A percentile compares a stretch with the other conserved stretches of the same genome.
phyloP scores from a whole-genome alignment of 768 basidiomycete species.

The Macrolepiota dolichaula region DNA sequence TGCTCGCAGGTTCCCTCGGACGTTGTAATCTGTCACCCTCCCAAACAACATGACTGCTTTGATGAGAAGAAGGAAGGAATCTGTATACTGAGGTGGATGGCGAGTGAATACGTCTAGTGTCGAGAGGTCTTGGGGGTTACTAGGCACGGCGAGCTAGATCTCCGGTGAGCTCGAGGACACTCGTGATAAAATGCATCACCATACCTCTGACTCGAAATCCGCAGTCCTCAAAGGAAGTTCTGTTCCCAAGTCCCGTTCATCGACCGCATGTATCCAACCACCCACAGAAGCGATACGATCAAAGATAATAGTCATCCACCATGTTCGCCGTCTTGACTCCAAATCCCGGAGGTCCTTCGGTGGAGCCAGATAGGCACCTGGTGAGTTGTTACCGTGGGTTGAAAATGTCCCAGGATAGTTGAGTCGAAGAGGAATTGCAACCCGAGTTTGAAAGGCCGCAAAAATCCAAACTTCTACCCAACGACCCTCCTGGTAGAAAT shows the following conservation, averaged over 20 bases:
- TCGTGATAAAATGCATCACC: conserved; percentile 13
- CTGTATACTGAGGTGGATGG: conserved; percentile 76
- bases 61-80: conserved; percentile 77
- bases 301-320: conserved; percentile 91
- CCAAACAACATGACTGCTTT: conserved; percentile 86
- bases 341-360: conserved; percentile 74
- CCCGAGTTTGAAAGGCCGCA: conserved; percentile 80
- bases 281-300: conserved; percentile 80
- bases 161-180: neutral
- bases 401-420: conserved; percentile 87
- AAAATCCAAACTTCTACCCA: conserved; percentile 94
- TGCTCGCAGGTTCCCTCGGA: conserved; percentile 67
- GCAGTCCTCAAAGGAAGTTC: conserved; percentile 73
- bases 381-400: conserved; percentile 61
- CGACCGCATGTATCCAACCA: conserved; percentile 84
- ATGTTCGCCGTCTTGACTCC: conserved; percentile 76
- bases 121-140: conserved; percentile 73
- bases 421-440: conserved; percentile 75
- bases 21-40: conserved; percentile 80
- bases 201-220: conserved; percentile 75
- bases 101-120: conserved; percentile 61
- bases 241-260: conserved; percentile 81
- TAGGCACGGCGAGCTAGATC: conserved; percentile 53
- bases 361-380: conserved; percentile 76
- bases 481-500: conserved; percentile 86